These are phyloP conservation scores for Sergeia podlipaevii DNA, from an alignment of 208 protist genomes.

Conservation along the genomic window DNA sequence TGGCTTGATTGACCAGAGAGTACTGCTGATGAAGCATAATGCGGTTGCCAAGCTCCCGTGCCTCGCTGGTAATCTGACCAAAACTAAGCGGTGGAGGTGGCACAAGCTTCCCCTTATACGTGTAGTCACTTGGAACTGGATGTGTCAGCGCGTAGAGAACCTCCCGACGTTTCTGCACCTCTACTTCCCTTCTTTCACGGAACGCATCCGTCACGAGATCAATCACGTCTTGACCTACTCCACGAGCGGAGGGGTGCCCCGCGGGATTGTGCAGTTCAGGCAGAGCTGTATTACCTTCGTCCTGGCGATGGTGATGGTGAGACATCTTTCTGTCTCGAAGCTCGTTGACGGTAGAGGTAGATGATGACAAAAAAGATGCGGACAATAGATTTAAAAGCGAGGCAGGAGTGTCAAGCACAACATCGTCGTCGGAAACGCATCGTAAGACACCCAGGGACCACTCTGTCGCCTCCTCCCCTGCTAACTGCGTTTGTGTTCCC, in stretches of 20 bases:
- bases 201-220: conserved; percentile 87
- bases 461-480: not conserved
- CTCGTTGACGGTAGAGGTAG: not conserved
- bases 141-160: conserved; percentile 85
- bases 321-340: not conserved
- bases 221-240: conserved; percentile 73
- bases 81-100: conserved; percentile 86
- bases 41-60: conserved; percentile 49
- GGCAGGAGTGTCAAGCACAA: conserved; percentile 37
- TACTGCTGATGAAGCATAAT: conserved; percentile 78
- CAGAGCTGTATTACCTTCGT: conserved; percentile 1
- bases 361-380: not conserved
- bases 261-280: conserved; percentile 9
- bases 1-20: conserved; percentile 65
- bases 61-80: conserved; percentile 72
- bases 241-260: conserved; percentile 50
- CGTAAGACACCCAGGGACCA: conserved; percentile 6
- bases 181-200: conserved; percentile 50
- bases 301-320: conserved; percentile 9
- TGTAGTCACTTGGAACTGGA: conserved; percentile 79
- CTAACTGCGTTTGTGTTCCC: not conserved
- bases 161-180: conserved; percentile 48
- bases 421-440: conserved; percentile 50
- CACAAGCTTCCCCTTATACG: conserved; percentile 79
- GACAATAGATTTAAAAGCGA: conserved; percentile 18